phyloP scores from a whole-genome alignment of 2,329 filamentous ascomycete species.

The Dactylellina cionopaga region DNA sequence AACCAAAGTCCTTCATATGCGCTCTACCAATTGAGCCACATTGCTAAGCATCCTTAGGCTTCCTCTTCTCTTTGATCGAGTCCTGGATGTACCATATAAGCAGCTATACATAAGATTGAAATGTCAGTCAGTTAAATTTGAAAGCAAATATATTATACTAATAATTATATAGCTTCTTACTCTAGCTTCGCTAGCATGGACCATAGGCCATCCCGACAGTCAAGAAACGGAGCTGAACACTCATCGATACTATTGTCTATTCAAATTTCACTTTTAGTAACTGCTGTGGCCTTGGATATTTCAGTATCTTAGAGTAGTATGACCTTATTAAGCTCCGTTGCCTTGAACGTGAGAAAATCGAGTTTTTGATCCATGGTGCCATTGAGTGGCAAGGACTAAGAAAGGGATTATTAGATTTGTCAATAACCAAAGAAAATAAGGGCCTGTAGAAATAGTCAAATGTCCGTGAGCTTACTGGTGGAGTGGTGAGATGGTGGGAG shows the following conservation, averaged over 20 bases:
- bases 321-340: constrained; percentile 15
- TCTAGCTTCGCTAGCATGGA: not conserved
- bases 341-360: not conserved
- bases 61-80: not conserved
- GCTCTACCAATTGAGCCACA: constrained; percentile 24
- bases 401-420: constrained; percentile 11
- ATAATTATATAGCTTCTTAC: constrained; percentile 21
- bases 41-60: not conserved
- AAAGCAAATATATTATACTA: constrained; percentile 6
- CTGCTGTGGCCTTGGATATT: constrained; percentile 7
- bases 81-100: constrained; percentile 3
- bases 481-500: not conserved
- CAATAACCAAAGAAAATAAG: not conserved
- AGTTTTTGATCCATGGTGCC: constrained; percentile 6
- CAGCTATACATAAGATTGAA: constrained; percentile 18
- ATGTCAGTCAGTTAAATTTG: constrained; percentile 3
- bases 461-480: constrained; percentile 8
- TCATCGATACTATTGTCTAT: not conserved
- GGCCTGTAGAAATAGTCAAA: not conserved
- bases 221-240: constrained; percentile 1
- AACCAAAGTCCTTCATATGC: constrained; percentile 21
- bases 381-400: constrained; percentile 12
- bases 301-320: constrained; percentile 13
- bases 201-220: not conserved
- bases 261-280: constrained; percentile 26